Evolutionary conservation across 2,329 filamentous ascomycete genomes (phyloP).

Genomic region (Venturiaceae sp.): DNA sequence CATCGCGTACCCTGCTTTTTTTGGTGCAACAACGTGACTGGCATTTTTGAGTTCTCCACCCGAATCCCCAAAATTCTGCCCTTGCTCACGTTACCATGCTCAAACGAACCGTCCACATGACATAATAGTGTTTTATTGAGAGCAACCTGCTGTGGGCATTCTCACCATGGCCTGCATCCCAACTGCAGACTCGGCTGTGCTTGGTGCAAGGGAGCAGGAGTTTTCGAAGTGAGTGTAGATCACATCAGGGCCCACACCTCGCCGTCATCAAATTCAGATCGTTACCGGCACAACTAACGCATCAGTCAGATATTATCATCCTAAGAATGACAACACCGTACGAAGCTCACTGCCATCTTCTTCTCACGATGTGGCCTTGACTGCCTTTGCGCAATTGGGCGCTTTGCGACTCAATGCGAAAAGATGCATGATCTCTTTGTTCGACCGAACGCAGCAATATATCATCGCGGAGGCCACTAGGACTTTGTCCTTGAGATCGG

Average conservation of each 20-base stretch:
- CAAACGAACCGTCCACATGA: neutral
- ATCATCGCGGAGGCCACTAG: slow-evolving; percentile 43
- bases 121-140: neutral
- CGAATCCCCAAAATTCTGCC: no score
- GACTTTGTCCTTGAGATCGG: slow-evolving; percentile 30
- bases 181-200: neutral
- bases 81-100: no score
- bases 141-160: no score
- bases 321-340: neutral
- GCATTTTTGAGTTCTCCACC: no score
- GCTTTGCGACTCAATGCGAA: slow-evolving; percentile 38
- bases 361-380: slow-evolving; percentile 31
- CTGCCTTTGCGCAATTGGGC: slow-evolving; percentile 39
- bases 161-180: neutral
- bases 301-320: neutral
- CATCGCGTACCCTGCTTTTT: no score
- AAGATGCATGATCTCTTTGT: slow-evolving; percentile 40
- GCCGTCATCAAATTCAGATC: no score
- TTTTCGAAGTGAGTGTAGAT: neutral
- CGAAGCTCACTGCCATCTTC: neutral
- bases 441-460: slow-evolving; percentile 37
- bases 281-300: neutral
- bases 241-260: no score
- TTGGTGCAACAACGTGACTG: no score
- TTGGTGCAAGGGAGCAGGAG: neutral